A percentile compares a stretch with the other conserved stretches of the same genome.
phyloP scores from a whole-genome alignment of 1,284 basidiomycete genomes.

The Irpex sp. region DNA sequence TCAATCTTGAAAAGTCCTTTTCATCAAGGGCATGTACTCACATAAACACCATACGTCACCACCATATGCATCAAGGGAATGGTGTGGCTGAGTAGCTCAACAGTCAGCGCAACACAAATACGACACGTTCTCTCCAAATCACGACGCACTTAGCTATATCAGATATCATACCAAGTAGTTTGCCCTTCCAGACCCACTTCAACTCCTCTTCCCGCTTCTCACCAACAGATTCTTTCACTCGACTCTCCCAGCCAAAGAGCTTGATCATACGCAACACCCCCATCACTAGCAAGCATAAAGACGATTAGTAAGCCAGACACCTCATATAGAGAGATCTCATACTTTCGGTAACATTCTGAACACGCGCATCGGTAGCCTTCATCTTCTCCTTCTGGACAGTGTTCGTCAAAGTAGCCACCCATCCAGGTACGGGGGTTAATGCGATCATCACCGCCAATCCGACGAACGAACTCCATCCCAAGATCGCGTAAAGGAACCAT shows the following conservation, averaged over 20 bases:
- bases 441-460: constrained; percentile 50
- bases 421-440: constrained; percentile 48
- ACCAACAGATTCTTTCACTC: constrained; percentile 39
- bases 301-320: not conserved
- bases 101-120: not conserved
- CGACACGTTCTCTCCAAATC: too few species aligned
- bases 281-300: constrained; percentile 23
- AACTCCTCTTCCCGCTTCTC: constrained; percentile 54
- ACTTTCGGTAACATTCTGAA: constrained; percentile 43
- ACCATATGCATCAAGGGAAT: constrained; percentile 67
- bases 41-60: constrained; percentile 61
- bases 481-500: constrained; percentile 39
- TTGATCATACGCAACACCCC: constrained; percentile 49
- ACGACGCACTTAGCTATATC: constrained; percentile 32
- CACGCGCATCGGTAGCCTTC: constrained; percentile 41
- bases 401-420: constrained; percentile 27
- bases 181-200: constrained; percentile 36
- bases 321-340: not conserved
- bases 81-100: constrained; percentile 36
- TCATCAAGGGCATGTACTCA: constrained; percentile 16
- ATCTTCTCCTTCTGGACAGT: constrained; percentile 28
- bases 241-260: constrained; percentile 57
- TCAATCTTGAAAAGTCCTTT: not conserved
- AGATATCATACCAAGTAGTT: constrained; percentile 33
- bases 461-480: constrained; percentile 49